Evolutionary conservation across 1,139 yeast species (phyloP).

Genomic region (Pneumocystis wakefieldiae): DNA sequence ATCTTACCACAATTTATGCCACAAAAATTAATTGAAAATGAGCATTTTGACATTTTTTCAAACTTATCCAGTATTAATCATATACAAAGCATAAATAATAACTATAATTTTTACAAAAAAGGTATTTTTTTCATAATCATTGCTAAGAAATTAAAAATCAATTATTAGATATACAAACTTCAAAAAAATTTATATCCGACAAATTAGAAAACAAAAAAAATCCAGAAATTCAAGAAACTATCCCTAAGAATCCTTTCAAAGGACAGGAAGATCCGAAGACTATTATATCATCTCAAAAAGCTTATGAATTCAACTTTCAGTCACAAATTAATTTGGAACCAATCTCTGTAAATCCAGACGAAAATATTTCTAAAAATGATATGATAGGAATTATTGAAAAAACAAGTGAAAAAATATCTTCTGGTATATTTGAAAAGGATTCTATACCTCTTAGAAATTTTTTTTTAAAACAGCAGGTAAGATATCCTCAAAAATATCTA

Average conservation of each 20-base stretch:
- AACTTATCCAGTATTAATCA: neutral
- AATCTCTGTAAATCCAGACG: neutral
- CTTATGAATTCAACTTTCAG: neutral
- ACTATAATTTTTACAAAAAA: neutral
- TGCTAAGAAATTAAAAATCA: neutral
- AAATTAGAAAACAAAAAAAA: neutral
- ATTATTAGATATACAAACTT: neutral
- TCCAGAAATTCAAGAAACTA: neutral
- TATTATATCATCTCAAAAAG: neutral
- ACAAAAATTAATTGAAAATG: neutral
- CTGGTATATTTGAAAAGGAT: neutral
- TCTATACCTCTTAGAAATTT: neutral
- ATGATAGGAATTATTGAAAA: neutral
- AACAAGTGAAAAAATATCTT: neutral
- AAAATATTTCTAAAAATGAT: neutral
- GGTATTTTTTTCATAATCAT: neutral
- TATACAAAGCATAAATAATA: neutral
- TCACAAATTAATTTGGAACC: neutral
- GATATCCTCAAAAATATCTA: neutral
- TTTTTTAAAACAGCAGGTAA: neutral
- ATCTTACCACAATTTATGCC: neutral
- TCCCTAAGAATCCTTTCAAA: neutral
- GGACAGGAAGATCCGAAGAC: neutral
- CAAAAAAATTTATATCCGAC: neutral
- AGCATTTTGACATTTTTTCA: neutral